Evolutionary conservation across 2,329 filamentous ascomycete species (phyloP).

Genomic region (Zalaria obscura): DNA sequence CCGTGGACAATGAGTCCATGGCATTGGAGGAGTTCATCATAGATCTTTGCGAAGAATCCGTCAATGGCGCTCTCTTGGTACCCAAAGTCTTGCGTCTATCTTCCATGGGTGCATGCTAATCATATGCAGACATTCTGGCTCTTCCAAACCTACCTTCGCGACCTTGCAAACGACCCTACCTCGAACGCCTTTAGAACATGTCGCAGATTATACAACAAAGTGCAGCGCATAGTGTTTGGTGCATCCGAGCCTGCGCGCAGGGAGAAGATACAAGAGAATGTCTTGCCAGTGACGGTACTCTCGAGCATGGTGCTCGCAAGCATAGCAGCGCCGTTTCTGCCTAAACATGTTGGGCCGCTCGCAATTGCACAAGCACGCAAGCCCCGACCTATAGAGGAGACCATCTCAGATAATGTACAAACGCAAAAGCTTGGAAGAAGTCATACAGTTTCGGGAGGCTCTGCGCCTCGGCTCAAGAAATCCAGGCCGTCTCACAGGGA

Average conservation of each 20-base stretch:
- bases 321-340: slow-evolving; percentile 59
- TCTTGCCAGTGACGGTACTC: slow-evolving; percentile 65
- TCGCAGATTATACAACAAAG: slow-evolving; percentile 72
- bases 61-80: slow-evolving; percentile 71
- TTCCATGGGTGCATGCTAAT: slow-evolving; percentile 2
- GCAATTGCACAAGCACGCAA: slow-evolving; percentile 72
- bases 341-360: slow-evolving; percentile 65
- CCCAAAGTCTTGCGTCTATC: slow-evolving; percentile 19
- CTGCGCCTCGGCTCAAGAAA: slow-evolving; percentile 26
- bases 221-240: slow-evolving; percentile 77
- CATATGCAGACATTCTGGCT: slow-evolving; percentile 66
- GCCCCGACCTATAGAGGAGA: slow-evolving; percentile 48
- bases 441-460: slow-evolving; percentile 47
- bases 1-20: slow-evolving; percentile 84
- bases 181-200: slow-evolving; percentile 70
- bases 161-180: slow-evolving; percentile 61
- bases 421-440: slow-evolving; percentile 49
- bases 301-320: slow-evolving; percentile 69
- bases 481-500: slow-evolving; percentile 21
- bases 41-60: slow-evolving; percentile 75
- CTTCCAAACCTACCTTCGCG: slow-evolving; percentile 76
- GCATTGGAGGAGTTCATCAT: slow-evolving; percentile 77
- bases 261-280: slow-evolving; percentile 70
- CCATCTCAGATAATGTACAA: slow-evolving; percentile 43
- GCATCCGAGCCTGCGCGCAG: slow-evolving; percentile 52